Conservation (phyloP, 2,329 filamentous ascomycete genomes). For the Torrubiellomyces zombiae region DNA sequence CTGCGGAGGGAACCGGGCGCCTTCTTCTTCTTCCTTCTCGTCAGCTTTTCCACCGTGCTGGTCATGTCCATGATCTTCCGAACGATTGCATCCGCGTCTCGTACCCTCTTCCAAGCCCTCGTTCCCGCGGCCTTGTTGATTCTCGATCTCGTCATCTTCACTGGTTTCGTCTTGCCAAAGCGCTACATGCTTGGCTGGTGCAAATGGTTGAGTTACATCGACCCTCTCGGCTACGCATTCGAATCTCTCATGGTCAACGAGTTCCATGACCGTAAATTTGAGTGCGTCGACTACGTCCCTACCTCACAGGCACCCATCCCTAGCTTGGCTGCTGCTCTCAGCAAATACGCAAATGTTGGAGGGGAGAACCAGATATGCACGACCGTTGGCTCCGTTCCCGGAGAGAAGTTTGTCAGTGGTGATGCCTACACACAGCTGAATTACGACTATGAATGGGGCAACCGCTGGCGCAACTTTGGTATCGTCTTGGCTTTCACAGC, state of each 20-base stretch:
- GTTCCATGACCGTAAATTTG: constrained; percentile 49
- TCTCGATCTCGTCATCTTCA: constrained; percentile 50
- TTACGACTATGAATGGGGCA: constrained; percentile 37
- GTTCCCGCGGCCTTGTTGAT: constrained; percentile 45
- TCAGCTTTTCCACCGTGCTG: constrained; percentile 56
- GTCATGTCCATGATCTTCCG: constrained; percentile 80
- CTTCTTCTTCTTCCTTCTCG: constrained; percentile 76
- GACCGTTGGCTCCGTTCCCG: constrained; percentile 39
- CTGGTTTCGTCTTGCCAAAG: constrained; percentile 50
- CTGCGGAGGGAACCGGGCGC: constrained; percentile 54
- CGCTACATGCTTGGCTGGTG: constrained; percentile 66
- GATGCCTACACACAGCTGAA: constrained; percentile 36
- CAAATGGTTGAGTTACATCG: constrained; percentile 67
- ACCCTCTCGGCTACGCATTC: constrained; percentile 67
- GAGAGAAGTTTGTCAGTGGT: constrained; percentile 34
- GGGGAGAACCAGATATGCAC: constrained; percentile 36
- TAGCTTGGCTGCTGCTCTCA: constrained; percentile 3
- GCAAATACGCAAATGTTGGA: constrained; percentile 10
- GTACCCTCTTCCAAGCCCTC: constrained; percentile 50
- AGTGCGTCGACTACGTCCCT: constrained; percentile 30
- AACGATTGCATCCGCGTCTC: constrained; percentile 59
- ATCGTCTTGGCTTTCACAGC: constrained; percentile 48
- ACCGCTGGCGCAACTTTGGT: constrained; percentile 58
- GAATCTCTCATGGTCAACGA: constrained; percentile 74
- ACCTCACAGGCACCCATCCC: constrained; percentile 4